Conservation (phyloP, 2,329 filamentous ascomycete species). For the Claviceps humidiphila region DNA sequence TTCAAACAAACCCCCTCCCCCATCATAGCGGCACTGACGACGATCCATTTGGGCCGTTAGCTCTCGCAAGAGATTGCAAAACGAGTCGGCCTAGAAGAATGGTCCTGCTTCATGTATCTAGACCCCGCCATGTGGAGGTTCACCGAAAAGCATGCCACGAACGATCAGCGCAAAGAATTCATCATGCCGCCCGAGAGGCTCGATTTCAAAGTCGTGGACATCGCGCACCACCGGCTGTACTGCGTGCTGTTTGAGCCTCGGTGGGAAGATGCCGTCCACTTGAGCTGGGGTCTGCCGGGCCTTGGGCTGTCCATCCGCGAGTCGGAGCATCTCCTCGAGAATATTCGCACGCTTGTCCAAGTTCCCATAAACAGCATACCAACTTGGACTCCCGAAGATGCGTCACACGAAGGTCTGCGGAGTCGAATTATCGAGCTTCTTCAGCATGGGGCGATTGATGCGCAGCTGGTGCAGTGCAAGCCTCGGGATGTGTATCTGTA, state of each 20-base stretch:
- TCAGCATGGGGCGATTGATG: slow-evolving; percentile 24
- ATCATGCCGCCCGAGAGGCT: slow-evolving; percentile 22
- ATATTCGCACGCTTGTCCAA: slow-evolving; percentile 21
- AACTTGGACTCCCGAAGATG: slow-evolving; percentile 25
- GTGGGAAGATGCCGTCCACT: slow-evolving; percentile 23
- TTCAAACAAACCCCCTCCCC: too few species aligned
- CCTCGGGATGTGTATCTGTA: slow-evolving; percentile 29
- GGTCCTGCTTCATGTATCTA: slow-evolving; percentile 17
- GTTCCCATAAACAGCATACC: slow-evolving; percentile 18
- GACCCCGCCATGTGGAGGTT: slow-evolving; percentile 19
- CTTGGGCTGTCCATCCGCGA: slow-evolving; percentile 32
- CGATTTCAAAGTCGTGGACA: slow-evolving; percentile 26
- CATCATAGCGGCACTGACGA: neutral
- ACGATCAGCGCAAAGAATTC: slow-evolving; percentile 21
- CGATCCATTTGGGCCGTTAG: slow-evolving; percentile 11
- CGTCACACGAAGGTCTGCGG: slow-evolving; percentile 24
- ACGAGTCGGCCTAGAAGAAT: slow-evolving; percentile 15
- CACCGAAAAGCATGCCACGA: slow-evolving; percentile 19
- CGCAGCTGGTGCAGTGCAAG: slow-evolving; percentile 12
- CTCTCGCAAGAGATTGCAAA: slow-evolving; percentile 24
- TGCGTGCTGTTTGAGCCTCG: slow-evolving; percentile 26
- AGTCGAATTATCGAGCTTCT: slow-evolving; percentile 28
- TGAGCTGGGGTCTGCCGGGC: slow-evolving; percentile 33
- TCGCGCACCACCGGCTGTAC: slow-evolving; percentile 27
- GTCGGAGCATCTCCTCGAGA: slow-evolving; percentile 28